phyloP scores from a whole-genome alignment of 1,284 basidiomycete species.

The Kwoniella shivajii region DNA sequence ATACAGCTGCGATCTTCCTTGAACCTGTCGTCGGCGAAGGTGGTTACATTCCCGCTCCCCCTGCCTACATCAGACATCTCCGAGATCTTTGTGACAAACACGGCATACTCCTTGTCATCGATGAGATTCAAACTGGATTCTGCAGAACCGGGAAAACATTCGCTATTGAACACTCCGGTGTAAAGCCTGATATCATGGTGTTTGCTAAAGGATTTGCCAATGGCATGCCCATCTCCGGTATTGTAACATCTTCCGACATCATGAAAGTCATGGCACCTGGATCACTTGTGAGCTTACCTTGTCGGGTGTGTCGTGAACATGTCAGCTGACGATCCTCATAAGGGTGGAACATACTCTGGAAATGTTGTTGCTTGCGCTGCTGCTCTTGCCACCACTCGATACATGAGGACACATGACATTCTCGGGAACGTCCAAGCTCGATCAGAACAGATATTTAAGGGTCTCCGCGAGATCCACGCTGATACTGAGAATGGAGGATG shows the following conservation, averaged over 20 bases:
- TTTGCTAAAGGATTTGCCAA: slow-evolving; percentile 70
- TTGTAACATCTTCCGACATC: slow-evolving; percentile 76
- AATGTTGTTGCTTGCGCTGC: slow-evolving; percentile 85
- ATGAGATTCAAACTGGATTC: slow-evolving; percentile 55
- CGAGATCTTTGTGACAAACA: slow-evolving; percentile 81
- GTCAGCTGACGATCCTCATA: background rate
- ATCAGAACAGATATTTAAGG: slow-evolving; percentile 69
- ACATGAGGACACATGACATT: slow-evolving; percentile 56
- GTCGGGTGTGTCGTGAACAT: background rate
- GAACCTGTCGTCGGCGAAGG: slow-evolving; percentile 92
- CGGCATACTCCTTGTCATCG: slow-evolving; percentile 67
- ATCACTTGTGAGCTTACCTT: slow-evolving; percentile 24
- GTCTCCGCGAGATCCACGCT: slow-evolving; percentile 56
- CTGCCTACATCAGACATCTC: slow-evolving; percentile 74
- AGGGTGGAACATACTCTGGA: slow-evolving; percentile 61
- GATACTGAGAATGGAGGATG: slow-evolving; percentile 55
- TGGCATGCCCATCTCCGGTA: slow-evolving; percentile 80
- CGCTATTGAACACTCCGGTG: slow-evolving; percentile 66
- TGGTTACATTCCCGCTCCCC: slow-evolving; percentile 85
- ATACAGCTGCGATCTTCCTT: slow-evolving; percentile 87
- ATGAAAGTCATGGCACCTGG: slow-evolving; percentile 58
- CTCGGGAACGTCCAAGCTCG: slow-evolving; percentile 72
- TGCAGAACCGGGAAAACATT: slow-evolving; percentile 67
- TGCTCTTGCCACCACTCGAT: slow-evolving; percentile 61
- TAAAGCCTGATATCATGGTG: slow-evolving; percentile 78